Conservation (phyloP, 2,329 filamentous ascomycete species). For the Ceratocystis huliohia region DNA sequence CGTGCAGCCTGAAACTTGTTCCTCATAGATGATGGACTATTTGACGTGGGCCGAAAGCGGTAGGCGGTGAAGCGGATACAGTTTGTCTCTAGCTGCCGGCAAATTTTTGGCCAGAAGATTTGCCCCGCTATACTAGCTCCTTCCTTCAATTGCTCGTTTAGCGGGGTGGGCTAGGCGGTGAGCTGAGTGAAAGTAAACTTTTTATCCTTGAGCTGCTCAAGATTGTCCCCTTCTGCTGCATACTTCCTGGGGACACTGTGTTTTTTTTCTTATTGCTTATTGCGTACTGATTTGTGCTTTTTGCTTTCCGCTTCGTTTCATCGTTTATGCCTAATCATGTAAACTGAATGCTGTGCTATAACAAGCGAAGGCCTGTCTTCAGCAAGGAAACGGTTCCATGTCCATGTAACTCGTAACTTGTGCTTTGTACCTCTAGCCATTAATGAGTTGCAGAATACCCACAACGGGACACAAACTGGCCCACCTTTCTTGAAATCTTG, state of each 20-base stretch:
- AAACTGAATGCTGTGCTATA: too few relatives aligned
- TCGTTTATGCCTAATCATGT: neutral
- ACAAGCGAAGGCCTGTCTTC: too few relatives aligned
- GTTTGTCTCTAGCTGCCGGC: neutral
- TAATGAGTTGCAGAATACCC: neutral
- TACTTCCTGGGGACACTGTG: neutral
- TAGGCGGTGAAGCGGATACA: neutral
- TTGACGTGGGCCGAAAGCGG: neutral
- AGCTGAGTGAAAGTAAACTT: neutral
- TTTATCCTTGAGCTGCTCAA: neutral
- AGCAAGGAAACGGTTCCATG: too few relatives aligned
- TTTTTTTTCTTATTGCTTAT: neutral
- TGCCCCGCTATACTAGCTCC: neutral
- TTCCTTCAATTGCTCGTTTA: neutral
- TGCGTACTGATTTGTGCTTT: too few relatives aligned
- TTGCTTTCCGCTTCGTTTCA: neutral
- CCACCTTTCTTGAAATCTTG: constrained; percentile 3
- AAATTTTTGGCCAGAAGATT: neutral
- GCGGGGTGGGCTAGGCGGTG: neutral
- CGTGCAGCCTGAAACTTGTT: neutral
- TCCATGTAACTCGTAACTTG: neutral
- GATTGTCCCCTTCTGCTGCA: neutral
- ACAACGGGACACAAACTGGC: constrained; percentile 2
- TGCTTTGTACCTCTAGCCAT: neutral
- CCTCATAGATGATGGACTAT: neutral